These are phyloP conservation scores for Draba incana DNA, from an alignment of 345 rosid species.

Conservation along the genomic window DNA sequence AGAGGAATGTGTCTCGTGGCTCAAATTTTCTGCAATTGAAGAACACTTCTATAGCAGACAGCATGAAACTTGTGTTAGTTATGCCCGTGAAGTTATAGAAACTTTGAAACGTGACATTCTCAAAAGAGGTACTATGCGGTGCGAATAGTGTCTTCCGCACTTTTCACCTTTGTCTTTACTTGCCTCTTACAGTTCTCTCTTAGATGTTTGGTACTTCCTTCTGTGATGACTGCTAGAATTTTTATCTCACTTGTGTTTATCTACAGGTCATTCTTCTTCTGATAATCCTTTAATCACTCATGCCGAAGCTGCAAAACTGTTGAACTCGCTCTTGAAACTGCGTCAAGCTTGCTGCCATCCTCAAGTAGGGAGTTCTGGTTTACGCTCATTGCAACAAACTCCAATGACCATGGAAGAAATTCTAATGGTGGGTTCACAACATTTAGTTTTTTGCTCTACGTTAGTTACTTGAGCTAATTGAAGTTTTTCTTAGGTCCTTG, in stretches of 20 bases:
- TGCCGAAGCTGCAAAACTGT: slow-evolving; percentile 78
- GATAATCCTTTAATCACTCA: slow-evolving; percentile 72
- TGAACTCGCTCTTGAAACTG: slow-evolving; percentile 91
- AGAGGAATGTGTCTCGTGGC: slow-evolving; percentile 88
- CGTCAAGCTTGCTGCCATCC: slow-evolving; percentile 99
- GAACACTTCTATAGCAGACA: slow-evolving; percentile 93
- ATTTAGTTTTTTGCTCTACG: slow-evolving; percentile 13
- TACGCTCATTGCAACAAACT: slow-evolving; percentile 86
- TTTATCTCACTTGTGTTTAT: slow-evolving; percentile 9
- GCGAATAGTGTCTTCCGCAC: slow-evolving; percentile 37
- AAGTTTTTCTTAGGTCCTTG: slow-evolving; percentile 65
- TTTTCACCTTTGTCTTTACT: slow-evolving; percentile 26
- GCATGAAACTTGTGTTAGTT: slow-evolving; percentile 92
- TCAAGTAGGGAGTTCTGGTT: slow-evolving; percentile 96
- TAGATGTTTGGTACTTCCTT: background rate
- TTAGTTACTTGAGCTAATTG: slow-evolving; percentile 35
- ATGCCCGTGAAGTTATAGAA: slow-evolving; percentile 86
- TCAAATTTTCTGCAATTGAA: slow-evolving; percentile 88
- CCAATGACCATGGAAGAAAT: slow-evolving; percentile 99
- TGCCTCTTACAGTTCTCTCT: slow-evolving; percentile 17
- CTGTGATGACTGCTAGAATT: slow-evolving; percentile 14
- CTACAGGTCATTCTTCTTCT: slow-evolving; percentile 54
- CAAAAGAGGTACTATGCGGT: slow-evolving; percentile 70
- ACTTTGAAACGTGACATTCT: slow-evolving; percentile 77
- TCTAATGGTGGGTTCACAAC: slow-evolving; percentile 57